These are phyloP conservation scores for Phytophthora fragariae DNA, from an alignment of 352 stramenopile species.

Conservation along the genomic window DNA sequence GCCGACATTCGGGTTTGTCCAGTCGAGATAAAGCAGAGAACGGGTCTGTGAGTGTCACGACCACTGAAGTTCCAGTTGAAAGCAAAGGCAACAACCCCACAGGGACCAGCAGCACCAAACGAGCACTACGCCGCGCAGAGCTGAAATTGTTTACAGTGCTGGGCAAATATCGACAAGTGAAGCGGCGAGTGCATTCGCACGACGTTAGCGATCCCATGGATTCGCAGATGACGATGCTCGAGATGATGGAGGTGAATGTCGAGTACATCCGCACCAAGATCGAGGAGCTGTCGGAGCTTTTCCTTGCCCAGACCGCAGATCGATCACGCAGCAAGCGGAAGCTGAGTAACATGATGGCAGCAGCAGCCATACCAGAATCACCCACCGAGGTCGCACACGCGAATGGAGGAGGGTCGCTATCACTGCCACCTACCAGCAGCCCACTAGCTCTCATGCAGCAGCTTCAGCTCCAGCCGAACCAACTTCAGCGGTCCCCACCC, in stretches of 20 bases:
- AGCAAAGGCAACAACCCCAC: conserved; percentile 9
- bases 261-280: conserved; percentile 86
- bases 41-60: conserved; percentile 2
- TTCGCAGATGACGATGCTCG: conserved; percentile 86
- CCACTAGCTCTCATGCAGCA: conserved; percentile 25
- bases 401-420: conserved; percentile 17
- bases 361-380: conserved; percentile 1
- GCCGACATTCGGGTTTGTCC: conserved; percentile 21
- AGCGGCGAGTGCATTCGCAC: conserved; percentile 67
- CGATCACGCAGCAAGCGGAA: conserved; percentile 22
- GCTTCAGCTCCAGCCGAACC: conserved; percentile 23
- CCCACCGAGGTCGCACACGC: neutral
- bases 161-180: conserved; percentile 61
- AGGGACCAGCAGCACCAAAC: conserved; percentile 17
- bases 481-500: conserved; percentile 2
- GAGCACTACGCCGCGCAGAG: conserved; percentile 50
- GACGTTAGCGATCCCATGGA: conserved; percentile 82
- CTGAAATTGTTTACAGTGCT: conserved; percentile 71
- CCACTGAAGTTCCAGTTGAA: conserved; percentile 9
- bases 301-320: conserved; percentile 32
- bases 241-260: conserved; percentile 89
- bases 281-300: conserved; percentile 63
- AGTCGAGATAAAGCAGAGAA: conserved; percentile 15
- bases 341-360: conserved; percentile 24
- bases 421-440: neutral